These are phyloP conservation scores for maize (Zea mays) DNA, from an alignment of 176 grass and related monocot genomes.

Conservation along the genomic window DNA sequence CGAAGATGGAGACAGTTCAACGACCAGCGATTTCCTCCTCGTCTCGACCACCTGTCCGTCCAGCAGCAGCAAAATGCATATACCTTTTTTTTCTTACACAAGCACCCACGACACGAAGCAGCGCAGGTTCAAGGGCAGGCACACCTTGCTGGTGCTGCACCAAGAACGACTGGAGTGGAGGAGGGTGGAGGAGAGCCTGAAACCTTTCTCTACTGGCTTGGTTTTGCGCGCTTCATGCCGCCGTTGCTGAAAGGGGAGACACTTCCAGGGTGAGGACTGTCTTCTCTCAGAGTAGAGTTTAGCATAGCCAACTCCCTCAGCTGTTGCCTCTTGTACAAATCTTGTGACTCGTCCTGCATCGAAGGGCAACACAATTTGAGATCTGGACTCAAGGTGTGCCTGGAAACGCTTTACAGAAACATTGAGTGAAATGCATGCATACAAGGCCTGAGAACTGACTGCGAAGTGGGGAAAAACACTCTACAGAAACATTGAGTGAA, in stretches of 20 bases:
- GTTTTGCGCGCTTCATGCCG: slow-evolving; percentile 87
- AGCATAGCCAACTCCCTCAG: slow-evolving; percentile 82
- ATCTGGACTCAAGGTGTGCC: not conserved
- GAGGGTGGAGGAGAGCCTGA: not conserved
- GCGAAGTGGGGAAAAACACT: not conserved
- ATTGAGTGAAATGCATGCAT: not conserved
- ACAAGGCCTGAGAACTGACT: not conserved
- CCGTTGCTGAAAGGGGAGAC: slow-evolving; percentile 79
- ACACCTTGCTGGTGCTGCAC: slow-evolving; percentile 10
- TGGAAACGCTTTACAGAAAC: not conserved
- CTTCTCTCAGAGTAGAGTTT: slow-evolving; percentile 75
- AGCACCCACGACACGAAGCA: not conserved
- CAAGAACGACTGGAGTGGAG: not conserved
- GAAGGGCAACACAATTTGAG: slow-evolving; percentile 10
- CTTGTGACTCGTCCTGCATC: slow-evolving; percentile 84
- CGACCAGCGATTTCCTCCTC: slow-evolving; percentile 12
- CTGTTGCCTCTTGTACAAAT: slow-evolving; percentile 89
- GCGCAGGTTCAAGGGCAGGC: not conserved
- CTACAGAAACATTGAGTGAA: not conserved
- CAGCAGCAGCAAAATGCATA: slow-evolving; percentile 6
- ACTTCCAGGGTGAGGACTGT: slow-evolving; percentile 77
- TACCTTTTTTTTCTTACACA: slow-evolving; percentile 31
- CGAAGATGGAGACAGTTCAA: slow-evolving; percentile 2
- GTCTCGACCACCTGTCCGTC: not conserved
- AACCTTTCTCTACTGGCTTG: slow-evolving; percentile 46